Conservation (phyloP, 495 filamentous ascomycete genomes). For the Lasiosphaeria ovina region DNA sequence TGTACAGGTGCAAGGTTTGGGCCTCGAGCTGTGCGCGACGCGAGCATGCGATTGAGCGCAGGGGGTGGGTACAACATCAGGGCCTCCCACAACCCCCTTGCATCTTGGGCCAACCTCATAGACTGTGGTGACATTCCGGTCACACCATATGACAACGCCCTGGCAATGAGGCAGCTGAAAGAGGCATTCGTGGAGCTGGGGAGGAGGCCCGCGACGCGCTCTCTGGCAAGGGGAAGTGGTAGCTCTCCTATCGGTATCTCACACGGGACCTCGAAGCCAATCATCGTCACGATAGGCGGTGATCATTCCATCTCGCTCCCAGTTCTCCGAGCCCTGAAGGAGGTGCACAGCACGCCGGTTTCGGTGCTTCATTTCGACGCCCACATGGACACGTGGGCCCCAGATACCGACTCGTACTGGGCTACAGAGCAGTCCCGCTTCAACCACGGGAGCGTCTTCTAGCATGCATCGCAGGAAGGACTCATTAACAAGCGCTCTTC, state of each 20-base stretch:
- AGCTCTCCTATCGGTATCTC: conserved; percentile 27
- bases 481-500: too few species aligned
- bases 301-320: conserved; percentile 64
- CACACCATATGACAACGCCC: conserved; percentile 68
- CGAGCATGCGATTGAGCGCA: too few species aligned
- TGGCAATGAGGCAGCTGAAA: conserved; percentile 71
- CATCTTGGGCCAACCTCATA: conserved; percentile 46
- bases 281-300: conserved; percentile 68
- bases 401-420: background rate
- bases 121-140: conserved; percentile 78
- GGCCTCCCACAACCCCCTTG: too few species aligned
- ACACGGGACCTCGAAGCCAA: too few species aligned
- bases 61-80: too few species aligned
- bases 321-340: conserved; percentile 57
- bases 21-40: too few species aligned
- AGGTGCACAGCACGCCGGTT: conserved; percentile 67
- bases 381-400: conserved; percentile 48
- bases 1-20: too few species aligned
- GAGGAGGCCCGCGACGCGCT: background rate
- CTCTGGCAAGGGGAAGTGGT: conserved; percentile 11
- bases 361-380: conserved; percentile 73
- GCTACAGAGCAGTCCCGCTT: background rate
- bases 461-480: too few species aligned
- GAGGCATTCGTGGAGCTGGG: conserved; percentile 50
- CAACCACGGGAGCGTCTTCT: conserved; percentile 54